Evolutionary conservation across 163 green algal species (phyloP).

Genomic region (Scenedesmus sp.): DNA sequence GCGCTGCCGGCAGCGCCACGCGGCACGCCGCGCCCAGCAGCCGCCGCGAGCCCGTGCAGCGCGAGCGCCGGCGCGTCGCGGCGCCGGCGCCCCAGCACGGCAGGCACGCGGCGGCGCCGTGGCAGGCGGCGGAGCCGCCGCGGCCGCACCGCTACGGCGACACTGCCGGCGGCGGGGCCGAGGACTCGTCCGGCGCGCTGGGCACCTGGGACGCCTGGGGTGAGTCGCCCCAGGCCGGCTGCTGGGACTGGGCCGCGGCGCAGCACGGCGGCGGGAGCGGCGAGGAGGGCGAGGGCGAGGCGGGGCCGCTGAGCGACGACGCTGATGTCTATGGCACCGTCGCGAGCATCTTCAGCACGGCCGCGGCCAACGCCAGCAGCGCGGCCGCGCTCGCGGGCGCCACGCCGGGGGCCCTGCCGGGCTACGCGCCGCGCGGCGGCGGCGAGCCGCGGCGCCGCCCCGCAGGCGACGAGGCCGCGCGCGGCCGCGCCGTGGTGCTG

Average conservation of each 20-base stretch:
- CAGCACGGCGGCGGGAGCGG: background rate
- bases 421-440: too few relatives aligned
- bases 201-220: too few relatives aligned
- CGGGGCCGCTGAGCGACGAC: conserved; percentile 6
- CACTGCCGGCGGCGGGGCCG: background rate
- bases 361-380: conserved; percentile 27
- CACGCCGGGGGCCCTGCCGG: too few relatives aligned
- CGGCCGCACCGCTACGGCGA: conserved; percentile 4
- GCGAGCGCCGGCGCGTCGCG: too few relatives aligned
- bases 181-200: too few relatives aligned
- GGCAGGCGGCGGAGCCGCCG: background rate
- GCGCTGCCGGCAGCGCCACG: too few relatives aligned
- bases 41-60: too few relatives aligned
- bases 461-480: too few relatives aligned
- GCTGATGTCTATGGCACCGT: conserved; percentile 32
- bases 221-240: too few relatives aligned
- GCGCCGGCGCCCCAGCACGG: background rate
- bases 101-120: background rate
- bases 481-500: background rate
- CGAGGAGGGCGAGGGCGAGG: background rate
- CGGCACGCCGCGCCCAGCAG: too few relatives aligned
- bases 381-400: background rate
- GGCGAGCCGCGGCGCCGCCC: too few relatives aligned
- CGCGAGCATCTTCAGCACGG: conserved; percentile 30
- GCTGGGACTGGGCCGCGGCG: too few relatives aligned